Evolutionary conservation across 2,329 filamentous ascomycete species (phyloP).

Genomic region (Seiridium unicorne): DNA sequence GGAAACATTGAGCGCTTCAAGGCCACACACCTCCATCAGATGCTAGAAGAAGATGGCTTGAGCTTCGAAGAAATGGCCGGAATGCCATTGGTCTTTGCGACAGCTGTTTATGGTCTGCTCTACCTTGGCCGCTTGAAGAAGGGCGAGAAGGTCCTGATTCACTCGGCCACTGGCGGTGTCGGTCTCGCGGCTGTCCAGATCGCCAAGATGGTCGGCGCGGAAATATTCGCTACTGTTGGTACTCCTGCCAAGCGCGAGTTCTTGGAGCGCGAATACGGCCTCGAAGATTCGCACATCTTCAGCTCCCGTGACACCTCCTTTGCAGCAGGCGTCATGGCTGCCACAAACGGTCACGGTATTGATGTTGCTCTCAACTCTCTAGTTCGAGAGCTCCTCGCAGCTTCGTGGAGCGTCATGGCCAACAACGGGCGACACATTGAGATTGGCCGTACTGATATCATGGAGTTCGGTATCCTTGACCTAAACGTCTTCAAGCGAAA

Average conservation of each 20-base stretch:
- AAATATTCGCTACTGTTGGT: slow-evolving; percentile 25
- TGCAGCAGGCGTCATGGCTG: slow-evolving; percentile 13
- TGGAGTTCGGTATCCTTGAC: slow-evolving; percentile 10
- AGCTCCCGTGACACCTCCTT: slow-evolving; percentile 28
- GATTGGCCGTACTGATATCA: slow-evolving; percentile 26
- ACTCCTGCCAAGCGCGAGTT: slow-evolving; percentile 21
- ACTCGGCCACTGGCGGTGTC: slow-evolving; percentile 12
- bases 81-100: neutral
- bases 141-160: slow-evolving; percentile 14
- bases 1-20: slow-evolving; percentile 31
- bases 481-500: slow-evolving; percentile 14
- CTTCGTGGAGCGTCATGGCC: slow-evolving; percentile 28
- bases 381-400: slow-evolving; percentile 17
- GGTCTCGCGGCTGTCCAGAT: slow-evolving; percentile 10
- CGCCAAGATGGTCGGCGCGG: slow-evolving; percentile 6
- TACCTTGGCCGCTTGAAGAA: neutral
- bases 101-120: neutral
- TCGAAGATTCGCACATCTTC: slow-evolving; percentile 34
- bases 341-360: slow-evolving; percentile 18
- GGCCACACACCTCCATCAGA: slow-evolving; percentile 31
- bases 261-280: slow-evolving; percentile 18
- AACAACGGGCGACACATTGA: slow-evolving; percentile 26
- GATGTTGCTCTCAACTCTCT: slow-evolving; percentile 22
- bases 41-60: slow-evolving; percentile 11
- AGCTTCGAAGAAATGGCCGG: neutral